Percentiles rank a stretch among this genome's conserved stretches.
These are phyloP conservation scores for Xerocomellus chrysenteron DNA, from an alignment of 768 basidiomycete genomes.

Conservation along the genomic window DNA sequence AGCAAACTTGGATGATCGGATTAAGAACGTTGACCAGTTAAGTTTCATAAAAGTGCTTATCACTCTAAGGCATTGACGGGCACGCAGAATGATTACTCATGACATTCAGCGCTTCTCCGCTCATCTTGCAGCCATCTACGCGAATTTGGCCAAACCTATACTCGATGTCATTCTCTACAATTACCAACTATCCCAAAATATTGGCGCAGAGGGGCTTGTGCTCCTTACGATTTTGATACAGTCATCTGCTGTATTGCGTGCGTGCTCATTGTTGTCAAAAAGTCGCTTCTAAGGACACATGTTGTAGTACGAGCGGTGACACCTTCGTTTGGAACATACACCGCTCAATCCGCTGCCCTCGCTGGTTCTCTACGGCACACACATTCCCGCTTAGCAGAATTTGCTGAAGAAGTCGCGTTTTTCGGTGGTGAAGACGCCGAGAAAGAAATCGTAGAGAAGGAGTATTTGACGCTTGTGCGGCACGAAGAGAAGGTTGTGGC, in stretches of 20 bases:
- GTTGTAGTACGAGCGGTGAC: slow-evolving; percentile 80
- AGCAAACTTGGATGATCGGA: slow-evolving; percentile 94
- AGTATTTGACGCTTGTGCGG: slow-evolving; percentile 79
- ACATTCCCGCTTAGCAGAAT: slow-evolving; percentile 88
- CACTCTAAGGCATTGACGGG: slow-evolving; percentile 10
- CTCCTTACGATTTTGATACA: slow-evolving; percentile 84
- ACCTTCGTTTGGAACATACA: slow-evolving; percentile 89
- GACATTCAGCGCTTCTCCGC: slow-evolving; percentile 93
- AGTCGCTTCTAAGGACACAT: not conserved
- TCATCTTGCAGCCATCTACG: slow-evolving; percentile 90
- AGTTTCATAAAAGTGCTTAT: slow-evolving; percentile 16
- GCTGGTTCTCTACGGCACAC: slow-evolving; percentile 88
- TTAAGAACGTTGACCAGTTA: slow-evolving; percentile 94
- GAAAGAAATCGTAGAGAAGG: slow-evolving; percentile 86
- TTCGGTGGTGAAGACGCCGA: slow-evolving; percentile 87
- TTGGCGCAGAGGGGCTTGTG: slow-evolving; percentile 90
- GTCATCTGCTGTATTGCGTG: slow-evolving; percentile 75
- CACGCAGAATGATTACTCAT: slow-evolving; percentile 83
- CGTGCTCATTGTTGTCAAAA: slow-evolving; percentile 31
- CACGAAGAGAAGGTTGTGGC: slow-evolving; percentile 82
- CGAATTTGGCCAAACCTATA: slow-evolving; percentile 90
- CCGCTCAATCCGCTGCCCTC: slow-evolving; percentile 84
- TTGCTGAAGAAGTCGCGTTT: slow-evolving; percentile 86
- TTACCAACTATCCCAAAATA: slow-evolving; percentile 90
- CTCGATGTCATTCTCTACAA: slow-evolving; percentile 95